Conservation (phyloP, 164 flowering plant species). For the Warburgia ugandensis region DNA sequence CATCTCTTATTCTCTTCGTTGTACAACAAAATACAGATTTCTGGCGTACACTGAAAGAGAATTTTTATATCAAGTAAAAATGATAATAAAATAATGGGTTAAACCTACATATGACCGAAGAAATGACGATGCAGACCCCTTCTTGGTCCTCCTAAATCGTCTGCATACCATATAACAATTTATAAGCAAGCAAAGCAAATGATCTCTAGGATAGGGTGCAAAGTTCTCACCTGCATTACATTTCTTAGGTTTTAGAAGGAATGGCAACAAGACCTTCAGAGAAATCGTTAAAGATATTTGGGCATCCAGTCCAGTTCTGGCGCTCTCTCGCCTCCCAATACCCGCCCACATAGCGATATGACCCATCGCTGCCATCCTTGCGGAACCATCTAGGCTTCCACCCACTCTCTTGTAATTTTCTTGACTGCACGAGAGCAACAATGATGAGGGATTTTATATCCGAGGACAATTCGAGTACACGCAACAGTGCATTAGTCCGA, state of each 20-base stretch:
- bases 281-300: slow-evolving; percentile 61
- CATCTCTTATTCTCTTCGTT: neutral
- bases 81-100: neutral
- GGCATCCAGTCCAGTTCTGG: slow-evolving; percentile 67
- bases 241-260: slow-evolving; percentile 18
- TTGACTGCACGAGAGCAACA: slow-evolving; percentile 41
- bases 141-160: neutral
- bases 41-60: too few relatives aligned
- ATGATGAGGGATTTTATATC: neutral
- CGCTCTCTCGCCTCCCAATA: slow-evolving; percentile 88
- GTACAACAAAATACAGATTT: too few relatives aligned
- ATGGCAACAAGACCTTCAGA: slow-evolving; percentile 25
- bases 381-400: slow-evolving; percentile 87
- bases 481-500: too few relatives aligned
- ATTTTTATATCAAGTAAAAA: neutral
- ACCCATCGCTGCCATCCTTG: slow-evolving; percentile 51
- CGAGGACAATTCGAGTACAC: too few relatives aligned
- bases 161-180: neutral
- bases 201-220: too few relatives aligned
- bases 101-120: neutral
- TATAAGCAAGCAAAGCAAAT: neutral
- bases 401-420: slow-evolving; percentile 84
- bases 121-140: neutral
- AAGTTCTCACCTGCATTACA: slow-evolving; percentile 30
- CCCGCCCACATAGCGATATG: slow-evolving; percentile 63